phyloP scores from a whole-genome alignment of 1,139 yeast genomes.

The Geotrichum reessii region DNA sequence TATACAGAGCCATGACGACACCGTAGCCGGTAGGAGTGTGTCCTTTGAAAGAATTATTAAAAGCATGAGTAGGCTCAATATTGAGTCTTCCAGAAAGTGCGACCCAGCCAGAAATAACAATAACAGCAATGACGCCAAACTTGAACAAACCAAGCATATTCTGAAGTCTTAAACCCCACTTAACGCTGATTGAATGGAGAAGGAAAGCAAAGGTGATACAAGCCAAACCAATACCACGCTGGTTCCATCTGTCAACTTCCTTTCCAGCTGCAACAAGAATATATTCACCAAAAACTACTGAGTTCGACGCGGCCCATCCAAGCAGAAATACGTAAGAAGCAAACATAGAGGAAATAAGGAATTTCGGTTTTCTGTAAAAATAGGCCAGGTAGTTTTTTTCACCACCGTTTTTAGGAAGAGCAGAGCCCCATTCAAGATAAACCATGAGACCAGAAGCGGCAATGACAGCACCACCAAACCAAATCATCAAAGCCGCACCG shows the following conservation, averaged over 20 bases:
- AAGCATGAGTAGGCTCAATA: conserved; percentile 51
- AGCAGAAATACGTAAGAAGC: conserved; percentile 69
- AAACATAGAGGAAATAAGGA: conserved; percentile 67
- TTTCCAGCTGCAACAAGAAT: conserved; percentile 63
- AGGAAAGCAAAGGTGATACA: conserved; percentile 68
- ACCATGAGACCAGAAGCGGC: conserved; percentile 67
- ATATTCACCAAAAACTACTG: conserved; percentile 47
- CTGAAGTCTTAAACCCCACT: conserved; percentile 61
- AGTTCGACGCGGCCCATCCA: conserved; percentile 84
- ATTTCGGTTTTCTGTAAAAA: conserved; percentile 62
- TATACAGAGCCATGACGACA: conserved; percentile 68
- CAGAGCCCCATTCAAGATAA: conserved; percentile 80
- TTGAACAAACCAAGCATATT: conserved; percentile 69
- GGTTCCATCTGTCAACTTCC: conserved; percentile 66
- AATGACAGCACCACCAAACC: conserved; percentile 68
- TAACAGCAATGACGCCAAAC: conserved; percentile 59
- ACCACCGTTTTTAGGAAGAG: conserved; percentile 82
- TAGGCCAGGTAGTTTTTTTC: conserved; percentile 79
- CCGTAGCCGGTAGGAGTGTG: conserved; percentile 66
- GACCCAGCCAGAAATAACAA: conserved; percentile 74
- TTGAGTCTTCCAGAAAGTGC: conserved; percentile 63
- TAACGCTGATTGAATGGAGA: conserved; percentile 56
- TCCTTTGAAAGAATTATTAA: conserved; percentile 56
- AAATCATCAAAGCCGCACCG: conserved; percentile 60
- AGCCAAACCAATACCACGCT: conserved; percentile 68